Conservation (phyloP, 805 yeast species). For the Soucietia sequanensis region DNA sequence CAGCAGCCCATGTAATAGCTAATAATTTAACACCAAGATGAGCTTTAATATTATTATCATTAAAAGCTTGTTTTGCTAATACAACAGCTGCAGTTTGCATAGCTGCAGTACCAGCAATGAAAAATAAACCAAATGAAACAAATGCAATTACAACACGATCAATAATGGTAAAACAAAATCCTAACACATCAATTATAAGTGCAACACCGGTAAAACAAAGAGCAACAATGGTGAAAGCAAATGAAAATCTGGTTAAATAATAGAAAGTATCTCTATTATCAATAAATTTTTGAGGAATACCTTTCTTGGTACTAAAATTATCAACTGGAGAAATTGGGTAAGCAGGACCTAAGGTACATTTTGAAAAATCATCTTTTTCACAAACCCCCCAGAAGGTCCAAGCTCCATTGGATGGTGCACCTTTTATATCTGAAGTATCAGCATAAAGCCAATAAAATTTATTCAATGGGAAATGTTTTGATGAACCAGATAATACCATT, state of each 20-base stretch:
- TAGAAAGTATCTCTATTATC: slow-evolving; percentile 55
- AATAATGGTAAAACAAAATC: slow-evolving; percentile 55
- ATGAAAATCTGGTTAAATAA: slow-evolving; percentile 65
- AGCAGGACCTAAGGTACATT: slow-evolving; percentile 62
- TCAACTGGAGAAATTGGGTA: slow-evolving; percentile 79
- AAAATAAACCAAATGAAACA: slow-evolving; percentile 49
- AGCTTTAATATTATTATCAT: slow-evolving; percentile 40
- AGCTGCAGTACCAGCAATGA: slow-evolving; percentile 61
- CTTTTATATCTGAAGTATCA: slow-evolving; percentile 56
- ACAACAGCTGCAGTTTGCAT: slow-evolving; percentile 76
- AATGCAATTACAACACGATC: slow-evolving; percentile 55
- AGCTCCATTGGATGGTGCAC: slow-evolving; percentile 53
- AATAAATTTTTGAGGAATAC: slow-evolving; percentile 55
- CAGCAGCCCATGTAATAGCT: slow-evolving; percentile 73
- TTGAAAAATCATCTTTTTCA: slow-evolving; percentile 54
- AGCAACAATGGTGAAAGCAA: slow-evolving; percentile 60
- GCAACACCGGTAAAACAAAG: slow-evolving; percentile 63
- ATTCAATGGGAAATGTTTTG: slow-evolving; percentile 56
- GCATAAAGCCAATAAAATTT: slow-evolving; percentile 80
- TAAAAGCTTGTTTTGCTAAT: slow-evolving; percentile 72
- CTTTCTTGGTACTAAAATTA: slow-evolving; percentile 57
- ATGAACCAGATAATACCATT: slow-evolving; percentile 65
- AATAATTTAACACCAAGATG: slow-evolving; percentile 55
- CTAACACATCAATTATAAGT: slow-evolving; percentile 52
- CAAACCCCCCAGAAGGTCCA: slow-evolving; percentile 86